Conservation (phyloP, 2,329 filamentous ascomycete genomes). For the Hyphodiscus sp. region DNA sequence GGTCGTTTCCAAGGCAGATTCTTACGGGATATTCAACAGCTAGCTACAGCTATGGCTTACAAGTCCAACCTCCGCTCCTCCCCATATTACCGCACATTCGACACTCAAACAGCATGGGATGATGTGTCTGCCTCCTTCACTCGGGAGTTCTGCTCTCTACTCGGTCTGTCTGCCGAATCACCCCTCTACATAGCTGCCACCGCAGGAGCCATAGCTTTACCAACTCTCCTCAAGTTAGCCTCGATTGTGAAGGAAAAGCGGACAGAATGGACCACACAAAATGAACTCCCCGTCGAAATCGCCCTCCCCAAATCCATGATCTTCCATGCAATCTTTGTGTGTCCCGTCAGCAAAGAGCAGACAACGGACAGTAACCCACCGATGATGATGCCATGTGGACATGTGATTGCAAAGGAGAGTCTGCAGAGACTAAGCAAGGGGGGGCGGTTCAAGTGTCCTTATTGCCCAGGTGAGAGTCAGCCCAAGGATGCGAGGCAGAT, state of each 20-base stretch:
- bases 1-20: constrained; percentile 68
- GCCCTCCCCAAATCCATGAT: constrained; percentile 53
- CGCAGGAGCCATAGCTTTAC: constrained; percentile 85
- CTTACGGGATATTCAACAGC: constrained; percentile 69
- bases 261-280: constrained; percentile 89
- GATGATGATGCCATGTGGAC: constrained; percentile 94
- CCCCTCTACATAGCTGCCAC: constrained; percentile 90
- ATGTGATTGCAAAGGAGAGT: constrained; percentile 84
- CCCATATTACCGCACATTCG: constrained; percentile 75
- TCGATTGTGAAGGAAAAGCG: constrained; percentile 81
- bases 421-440: constrained; percentile 75
- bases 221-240: constrained; percentile 81
- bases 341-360: constrained; percentile 94
- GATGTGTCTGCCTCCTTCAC: constrained; percentile 85
- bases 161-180: constrained; percentile 84
- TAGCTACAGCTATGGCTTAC: constrained; percentile 77
- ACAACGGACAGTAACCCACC: constrained; percentile 88
- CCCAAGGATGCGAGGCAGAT: constrained; percentile 58
- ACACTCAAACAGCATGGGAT: constrained; percentile 68
- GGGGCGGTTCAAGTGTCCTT: constrained; percentile 85
- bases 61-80: constrained; percentile 66
- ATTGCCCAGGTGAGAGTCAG: constrained; percentile 81
- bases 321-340: constrained; percentile 97
- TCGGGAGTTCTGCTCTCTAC: constrained; percentile 85
- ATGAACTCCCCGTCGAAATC: constrained; percentile 79